Evolutionary conservation across 306 rosid genomes (phyloP).

Genomic region (Boehmeria nivea): DNA sequence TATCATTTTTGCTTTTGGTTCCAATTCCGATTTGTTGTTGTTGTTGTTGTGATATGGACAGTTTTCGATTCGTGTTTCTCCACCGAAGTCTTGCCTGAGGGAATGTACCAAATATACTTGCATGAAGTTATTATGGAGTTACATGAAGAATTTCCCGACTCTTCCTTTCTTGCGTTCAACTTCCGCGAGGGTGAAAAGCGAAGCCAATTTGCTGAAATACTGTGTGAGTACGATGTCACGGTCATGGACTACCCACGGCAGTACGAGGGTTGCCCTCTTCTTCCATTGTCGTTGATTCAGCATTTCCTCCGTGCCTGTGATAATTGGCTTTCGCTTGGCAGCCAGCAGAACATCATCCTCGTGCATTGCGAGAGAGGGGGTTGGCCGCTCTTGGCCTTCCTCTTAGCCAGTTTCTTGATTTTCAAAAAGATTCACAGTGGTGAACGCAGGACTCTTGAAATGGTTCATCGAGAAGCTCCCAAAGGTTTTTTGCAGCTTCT

Average conservation of each 20-base stretch:
- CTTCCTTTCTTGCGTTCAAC: constrained; percentile 82
- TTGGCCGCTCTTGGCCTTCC: constrained; percentile 90
- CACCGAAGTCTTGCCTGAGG: constrained; percentile 84
- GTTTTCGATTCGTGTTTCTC: constrained; percentile 97
- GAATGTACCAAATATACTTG: constrained; percentile 72
- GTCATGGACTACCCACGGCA: constrained; percentile 93
- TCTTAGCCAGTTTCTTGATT: constrained; percentile 65
- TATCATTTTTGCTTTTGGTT: background rate
- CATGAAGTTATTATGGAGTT: constrained; percentile 73
- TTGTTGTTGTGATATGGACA: constrained; percentile 25
- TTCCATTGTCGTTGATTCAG: constrained; percentile 74
- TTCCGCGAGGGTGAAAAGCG: constrained; percentile 86
- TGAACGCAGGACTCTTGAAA: constrained; percentile 76
- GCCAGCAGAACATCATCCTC: constrained; percentile 63
- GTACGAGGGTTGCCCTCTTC: constrained; percentile 90
- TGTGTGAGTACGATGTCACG: constrained; percentile 70
- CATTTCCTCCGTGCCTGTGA: constrained; percentile 90
- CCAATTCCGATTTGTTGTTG: background rate
- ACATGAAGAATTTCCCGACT: constrained; percentile 89
- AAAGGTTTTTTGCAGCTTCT: constrained; percentile 79
- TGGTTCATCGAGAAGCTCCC: constrained; percentile 91
- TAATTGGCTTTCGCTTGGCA: constrained; percentile 66
- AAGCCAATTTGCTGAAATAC: constrained; percentile 59
- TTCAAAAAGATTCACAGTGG: constrained; percentile 67
- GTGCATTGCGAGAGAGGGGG: constrained; percentile 97